Evolutionary conservation across 1,284 basidiomycete genomes (phyloP).

Genomic region (Trichosporon sp.): DNA sequence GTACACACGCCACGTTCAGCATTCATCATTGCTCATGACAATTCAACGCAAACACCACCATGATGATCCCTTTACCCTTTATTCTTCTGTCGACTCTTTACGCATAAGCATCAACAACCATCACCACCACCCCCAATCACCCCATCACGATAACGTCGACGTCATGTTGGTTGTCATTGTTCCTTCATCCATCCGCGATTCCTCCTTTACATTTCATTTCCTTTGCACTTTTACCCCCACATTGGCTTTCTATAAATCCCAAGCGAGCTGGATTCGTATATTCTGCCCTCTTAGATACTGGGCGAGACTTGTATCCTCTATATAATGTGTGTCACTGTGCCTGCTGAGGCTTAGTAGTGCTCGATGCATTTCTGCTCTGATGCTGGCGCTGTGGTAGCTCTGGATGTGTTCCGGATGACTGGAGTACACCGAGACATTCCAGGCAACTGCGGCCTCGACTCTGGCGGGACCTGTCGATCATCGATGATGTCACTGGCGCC

Average conservation of each 20-base stretch:
- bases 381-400: no score
- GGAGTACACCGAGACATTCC: no score
- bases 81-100: neutral
- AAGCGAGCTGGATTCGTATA: slow-evolving; percentile 1
- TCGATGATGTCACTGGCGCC: neutral
- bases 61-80: neutral
- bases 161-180: slow-evolving; percentile 1
- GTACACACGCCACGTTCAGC: slow-evolving; percentile 2
- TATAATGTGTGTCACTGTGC: slow-evolving; percentile 2
- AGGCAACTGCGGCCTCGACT: no score
- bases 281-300: neutral
- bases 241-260: neutral
- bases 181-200: neutral
- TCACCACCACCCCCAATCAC: neutral
- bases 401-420: no score
- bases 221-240: slow-evolving; percentile 1
- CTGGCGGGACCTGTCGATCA: neutral
- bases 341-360: slow-evolving; percentile 1
- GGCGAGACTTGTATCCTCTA: slow-evolving; percentile 1
- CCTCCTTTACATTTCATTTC: neutral
- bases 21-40: slow-evolving; percentile 1
- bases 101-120: neutral
- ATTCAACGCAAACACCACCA: neutral
- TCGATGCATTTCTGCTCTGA: slow-evolving; percentile 1
- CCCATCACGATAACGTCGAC: neutral